These are phyloP conservation scores for Ilex aquifolium DNA, from an alignment of 257 asterid genomes.

Conservation along the genomic window DNA sequence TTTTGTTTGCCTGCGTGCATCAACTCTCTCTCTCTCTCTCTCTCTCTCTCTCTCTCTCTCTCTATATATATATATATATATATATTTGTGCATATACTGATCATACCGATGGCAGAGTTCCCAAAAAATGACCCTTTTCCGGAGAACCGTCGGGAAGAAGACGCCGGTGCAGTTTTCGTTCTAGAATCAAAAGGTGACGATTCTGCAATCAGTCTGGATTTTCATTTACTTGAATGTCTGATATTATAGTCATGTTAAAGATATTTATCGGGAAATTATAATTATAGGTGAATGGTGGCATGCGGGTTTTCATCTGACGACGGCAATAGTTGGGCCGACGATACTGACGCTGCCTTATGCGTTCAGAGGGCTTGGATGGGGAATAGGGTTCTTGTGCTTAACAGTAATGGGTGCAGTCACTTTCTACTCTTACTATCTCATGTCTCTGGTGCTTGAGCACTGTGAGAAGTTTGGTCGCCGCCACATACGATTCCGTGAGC, in stretches of 20 bases:
- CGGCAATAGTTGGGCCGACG: conserved; percentile 97
- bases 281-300: conserved; percentile 88
- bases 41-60: neutral
- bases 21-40: neutral
- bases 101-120: conserved; percentile 25
- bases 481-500: conserved; percentile 92
- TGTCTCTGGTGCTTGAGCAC: conserved; percentile 91
- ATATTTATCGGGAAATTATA: neutral
- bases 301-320: conserved; percentile 88
- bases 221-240: too few species aligned
- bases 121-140: conserved; percentile 15
- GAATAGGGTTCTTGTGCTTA: conserved; percentile 55
- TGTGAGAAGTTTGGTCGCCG: conserved; percentile 94
- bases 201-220: neutral
- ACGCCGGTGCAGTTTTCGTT: conserved; percentile 93
- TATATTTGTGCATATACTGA: neutral
- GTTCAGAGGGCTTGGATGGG: conserved; percentile 93
- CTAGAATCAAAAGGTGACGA: conserved; percentile 66
- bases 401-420: conserved; percentile 86
- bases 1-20: too few species aligned
- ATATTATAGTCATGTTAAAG: too few species aligned
- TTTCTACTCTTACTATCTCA: conserved; percentile 77
- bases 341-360: conserved; percentile 82
- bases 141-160: conserved; percentile 35
- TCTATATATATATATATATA: neutral